Percentiles rank a stretch among this genome's conserved stretches.
Evolutionary conservation across 352 stramenopile species (phyloP).

Genomic region (Phytophthora lateralis): DNA sequence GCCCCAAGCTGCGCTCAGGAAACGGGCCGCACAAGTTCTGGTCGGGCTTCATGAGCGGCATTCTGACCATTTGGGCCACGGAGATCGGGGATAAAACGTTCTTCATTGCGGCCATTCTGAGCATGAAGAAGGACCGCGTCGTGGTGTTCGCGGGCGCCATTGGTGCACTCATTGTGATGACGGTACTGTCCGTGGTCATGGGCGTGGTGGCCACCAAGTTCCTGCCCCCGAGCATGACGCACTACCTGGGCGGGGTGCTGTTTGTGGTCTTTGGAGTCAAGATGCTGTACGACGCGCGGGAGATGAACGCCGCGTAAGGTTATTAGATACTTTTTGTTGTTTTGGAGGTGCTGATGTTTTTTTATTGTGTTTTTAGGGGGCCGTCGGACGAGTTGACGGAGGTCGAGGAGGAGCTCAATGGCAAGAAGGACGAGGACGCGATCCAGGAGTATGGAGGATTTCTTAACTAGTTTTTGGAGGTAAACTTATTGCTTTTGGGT

Average conservation of each 20-base stretch:
- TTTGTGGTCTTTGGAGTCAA: conserved; percentile 98
- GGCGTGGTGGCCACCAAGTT: conserved; percentile 95
- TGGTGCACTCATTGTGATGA: conserved; percentile 96
- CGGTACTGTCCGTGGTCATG: conserved; percentile 97
- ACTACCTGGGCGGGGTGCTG: conserved; percentile 94
- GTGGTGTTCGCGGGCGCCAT: conserved; percentile 97
- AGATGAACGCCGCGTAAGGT: conserved; percentile 81
- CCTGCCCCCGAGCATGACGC: conserved; percentile 93
- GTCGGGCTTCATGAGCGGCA: conserved; percentile 86
- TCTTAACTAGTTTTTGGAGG: neutral
- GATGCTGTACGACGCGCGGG: conserved; percentile 89
- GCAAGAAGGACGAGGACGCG: conserved; percentile 76
- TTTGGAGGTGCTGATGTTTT: conserved; percentile 1
- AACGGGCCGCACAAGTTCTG: conserved; percentile 76
- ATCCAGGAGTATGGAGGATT: conserved; percentile 47
- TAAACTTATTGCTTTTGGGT: neutral
- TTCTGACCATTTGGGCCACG: conserved; percentile 97
- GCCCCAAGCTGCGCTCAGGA: conserved; percentile 42
- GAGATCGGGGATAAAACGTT: conserved; percentile 99
- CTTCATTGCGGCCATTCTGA: conserved; percentile 98
- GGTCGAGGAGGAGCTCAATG: conserved; percentile 85
- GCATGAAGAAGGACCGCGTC: conserved; percentile 95
- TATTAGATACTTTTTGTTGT: conserved; percentile 1
- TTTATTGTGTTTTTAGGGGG: conserved; percentile 51
- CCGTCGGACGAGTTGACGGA: conserved; percentile 83